Base-by-base conservation (phyloP, 2,329 filamentous ascomycete genomes). In the Claviceps pazoutovae region DNA sequence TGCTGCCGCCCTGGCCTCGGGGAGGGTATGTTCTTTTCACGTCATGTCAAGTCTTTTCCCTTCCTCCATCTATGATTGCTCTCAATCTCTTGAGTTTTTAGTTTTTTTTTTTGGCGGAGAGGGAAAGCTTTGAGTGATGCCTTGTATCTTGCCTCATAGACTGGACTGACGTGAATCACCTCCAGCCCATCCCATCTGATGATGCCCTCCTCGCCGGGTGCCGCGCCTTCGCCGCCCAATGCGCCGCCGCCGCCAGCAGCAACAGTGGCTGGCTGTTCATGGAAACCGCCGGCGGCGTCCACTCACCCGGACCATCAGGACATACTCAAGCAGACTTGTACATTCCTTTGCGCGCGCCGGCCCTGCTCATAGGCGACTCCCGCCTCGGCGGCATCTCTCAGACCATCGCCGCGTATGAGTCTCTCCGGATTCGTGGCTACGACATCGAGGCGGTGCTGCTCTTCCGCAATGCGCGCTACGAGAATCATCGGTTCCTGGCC, bases 271-370 rank as follows among this genome's bases (percentile, higher is more conserved):
- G 83, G 66, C 68, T 86, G 1, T 74, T 94, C 46, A 71, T 93
- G 46, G 88, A 94, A 64, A 93, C 88, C 1, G 87, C 88, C 1
- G 88, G 87, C 1, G 88, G 88, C 1, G 84, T 91, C 0, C 81
- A 91, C 55, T 91, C 86, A 0, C 88, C 88, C 0, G 79, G 79
- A 0, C 88, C 87, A 1, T 86, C 84, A 38, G 86, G 86, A 6
- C 21, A 11, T 9, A 80, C 84, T 0, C 88, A 94, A 61, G 86
- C 83, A 2, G 87, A 94, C 60, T 68, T 90, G 1, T 93, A 90
- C 62, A 73, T 83, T 19, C 81, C 86, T 0, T 67, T 94, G 1
- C 75, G 87, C n/a, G 67, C 86, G 1, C 87, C 88, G 0, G 77
- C 84, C 1, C 67, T 93, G 14, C 75, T 94, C 0, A 74, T 94